Percentiles rank a stretch among this genome's conserved stretches.
Conservation (phyloP, 768 basidiomycete species). For the Cystofilobasidium bisporidii region DNA sequence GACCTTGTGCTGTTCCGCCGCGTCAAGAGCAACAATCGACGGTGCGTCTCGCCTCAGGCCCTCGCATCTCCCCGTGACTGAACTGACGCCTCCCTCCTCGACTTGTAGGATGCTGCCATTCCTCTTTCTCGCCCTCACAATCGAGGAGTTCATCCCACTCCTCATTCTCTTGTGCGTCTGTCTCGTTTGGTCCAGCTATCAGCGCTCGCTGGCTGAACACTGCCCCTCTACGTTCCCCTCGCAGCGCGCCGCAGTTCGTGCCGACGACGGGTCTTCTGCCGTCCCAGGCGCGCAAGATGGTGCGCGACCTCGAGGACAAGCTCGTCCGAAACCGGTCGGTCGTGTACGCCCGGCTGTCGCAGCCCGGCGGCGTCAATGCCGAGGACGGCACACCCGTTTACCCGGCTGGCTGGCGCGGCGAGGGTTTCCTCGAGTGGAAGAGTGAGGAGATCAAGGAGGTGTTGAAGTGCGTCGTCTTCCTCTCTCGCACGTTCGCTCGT, state of each 20-base stretch:
- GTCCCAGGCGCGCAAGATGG: neutral
- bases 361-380: no score
- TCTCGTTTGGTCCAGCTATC: no score
- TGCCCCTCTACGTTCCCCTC: neutral
- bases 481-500: neutral
- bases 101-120: neutral
- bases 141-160: slow-evolving; percentile 9
- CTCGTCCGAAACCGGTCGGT: neutral
- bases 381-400: neutral
- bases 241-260: neutral
- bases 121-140: slow-evolving; percentile 1
- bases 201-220: neutral
- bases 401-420: neutral
- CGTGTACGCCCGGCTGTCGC: neutral
- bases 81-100: neutral
- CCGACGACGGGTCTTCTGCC: slow-evolving; percentile 8
- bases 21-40: neutral
- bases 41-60: neutral
- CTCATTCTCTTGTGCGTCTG: neutral
- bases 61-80: neutral
- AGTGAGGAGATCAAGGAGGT: slow-evolving; percentile 6
- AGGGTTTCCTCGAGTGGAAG: neutral
- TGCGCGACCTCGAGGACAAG: neutral
- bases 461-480: neutral
- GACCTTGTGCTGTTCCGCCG: neutral